These are phyloP conservation scores for Lotus japonicus DNA, from an alignment of 306 rosid species.

Conservation along the genomic window DNA sequence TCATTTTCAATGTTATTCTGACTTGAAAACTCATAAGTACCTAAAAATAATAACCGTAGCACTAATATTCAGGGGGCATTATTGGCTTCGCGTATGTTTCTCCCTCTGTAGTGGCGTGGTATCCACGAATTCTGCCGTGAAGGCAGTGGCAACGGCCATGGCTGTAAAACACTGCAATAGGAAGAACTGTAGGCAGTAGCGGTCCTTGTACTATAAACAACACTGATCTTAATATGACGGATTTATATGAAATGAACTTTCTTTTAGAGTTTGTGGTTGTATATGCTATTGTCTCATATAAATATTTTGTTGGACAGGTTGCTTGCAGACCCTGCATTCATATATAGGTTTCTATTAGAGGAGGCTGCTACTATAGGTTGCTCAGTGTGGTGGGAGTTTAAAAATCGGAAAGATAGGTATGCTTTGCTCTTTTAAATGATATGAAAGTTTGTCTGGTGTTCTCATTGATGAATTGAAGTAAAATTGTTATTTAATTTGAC, in stretches of 20 bases:
- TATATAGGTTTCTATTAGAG: conserved; percentile 77
- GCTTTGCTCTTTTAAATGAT: conserved; percentile 11
- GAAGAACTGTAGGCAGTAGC: too few species aligned
- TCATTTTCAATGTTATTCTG: too few species aligned
- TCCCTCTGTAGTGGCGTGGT: too few species aligned
- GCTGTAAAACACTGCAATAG: too few species aligned
- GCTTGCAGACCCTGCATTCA: conserved; percentile 95
- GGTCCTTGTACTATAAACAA: too few species aligned
- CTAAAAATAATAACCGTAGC: too few species aligned
- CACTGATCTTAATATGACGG: background rate
- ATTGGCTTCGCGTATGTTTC: too few species aligned
- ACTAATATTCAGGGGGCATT: too few species aligned
- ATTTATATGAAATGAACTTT: background rate
- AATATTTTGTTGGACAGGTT: conserved; percentile 54
- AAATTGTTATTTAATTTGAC: conserved; percentile 16
- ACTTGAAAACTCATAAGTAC: too few species aligned
- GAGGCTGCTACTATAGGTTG: conserved; percentile 77
- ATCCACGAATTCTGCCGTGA: too few species aligned
- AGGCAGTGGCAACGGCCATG: too few species aligned
- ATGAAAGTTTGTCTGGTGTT: conserved; percentile 11
- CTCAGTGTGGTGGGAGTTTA: conserved; percentile 90
- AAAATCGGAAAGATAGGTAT: conserved; percentile 85
- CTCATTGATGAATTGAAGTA: conserved; percentile 11
- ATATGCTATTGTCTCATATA: background rate
- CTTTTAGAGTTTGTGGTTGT: background rate